Evolutionary conservation across 345 rosid genomes (phyloP), one percentile per base, ranked within the genome.

Genomic region (Eucalyptus marginata): DNA sequence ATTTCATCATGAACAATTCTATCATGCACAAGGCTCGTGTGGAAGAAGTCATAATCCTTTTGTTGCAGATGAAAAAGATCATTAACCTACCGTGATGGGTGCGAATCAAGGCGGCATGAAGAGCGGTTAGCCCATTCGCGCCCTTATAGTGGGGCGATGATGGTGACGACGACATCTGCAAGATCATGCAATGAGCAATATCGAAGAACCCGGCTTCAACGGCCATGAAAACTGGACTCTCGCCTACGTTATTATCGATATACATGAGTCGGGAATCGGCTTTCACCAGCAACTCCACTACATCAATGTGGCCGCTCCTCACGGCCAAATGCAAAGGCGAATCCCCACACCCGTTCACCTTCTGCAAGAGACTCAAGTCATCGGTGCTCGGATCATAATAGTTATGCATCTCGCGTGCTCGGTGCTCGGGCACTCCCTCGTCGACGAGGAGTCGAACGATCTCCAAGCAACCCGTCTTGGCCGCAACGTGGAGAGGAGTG

Each of bases 401-500:
- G 47, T 18, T 40, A 56, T 11, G 3, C 83, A 3, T 47, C 49
- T 88, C 47, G 83, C 3, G 5, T 20, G 83, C 15, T 20, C 43
- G 47, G 84, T 22, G 47, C 2, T 29, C 29, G 29, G 47, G 84
- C 27, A 76, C 84, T 54, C 76, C 90, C 20, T 79, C 46, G 9
- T 31, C 50, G 8, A 89, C 64, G 47, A 92, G 40, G 86, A 90
- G 90, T 24, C 49, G 36, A 46, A 49, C 49, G 33, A 92, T 59
- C 58, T 90, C 87, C 4, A 89, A 85, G 85, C 90, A 86, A 22
- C 93, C 95, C 5, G 87, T 50, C 81, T 86, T 88, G 81, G 95
- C 92, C 27, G 95, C 93, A 29, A 91, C 68, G 47, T 93, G 95
- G 6, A 92, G 56, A 18, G 94, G 90, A 47, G 94, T 90, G 52